A percentile compares a stretch with the other conserved stretches of the same genome.
phyloP scores from a whole-genome alignment of 148 eudicot species.

The Beta vulgaris region DNA sequence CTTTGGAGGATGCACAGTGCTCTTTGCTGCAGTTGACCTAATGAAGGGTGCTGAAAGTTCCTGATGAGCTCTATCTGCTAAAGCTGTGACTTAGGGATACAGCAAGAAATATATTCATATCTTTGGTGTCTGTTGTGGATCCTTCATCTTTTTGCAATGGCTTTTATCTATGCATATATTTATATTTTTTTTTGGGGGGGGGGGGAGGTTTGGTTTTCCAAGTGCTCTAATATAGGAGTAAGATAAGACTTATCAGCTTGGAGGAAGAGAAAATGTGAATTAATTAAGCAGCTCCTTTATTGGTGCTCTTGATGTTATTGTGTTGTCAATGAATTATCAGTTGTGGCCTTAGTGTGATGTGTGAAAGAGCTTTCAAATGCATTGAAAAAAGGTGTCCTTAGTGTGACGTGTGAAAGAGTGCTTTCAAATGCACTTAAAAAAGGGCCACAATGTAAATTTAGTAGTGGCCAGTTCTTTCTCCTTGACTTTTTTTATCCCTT shows the following conservation, averaged over 20 bases:
- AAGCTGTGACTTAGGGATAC: too few relatives aligned
- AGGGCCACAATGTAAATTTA: neutral
- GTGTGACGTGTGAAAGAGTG: neutral
- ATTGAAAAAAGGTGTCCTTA: neutral
- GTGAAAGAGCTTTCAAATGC: neutral
- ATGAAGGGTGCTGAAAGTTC: neutral
- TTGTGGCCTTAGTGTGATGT: neutral
- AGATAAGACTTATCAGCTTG: too few relatives aligned
- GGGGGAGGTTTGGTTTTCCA: too few relatives aligned
- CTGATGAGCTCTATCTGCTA: neutral
- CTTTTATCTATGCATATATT: too few relatives aligned
- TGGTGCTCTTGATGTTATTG: neutral
- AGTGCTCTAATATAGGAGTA: too few relatives aligned
- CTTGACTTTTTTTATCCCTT: neutral
- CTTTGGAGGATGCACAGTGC: neutral
- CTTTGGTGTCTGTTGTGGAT: neutral
- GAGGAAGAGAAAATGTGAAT: too few relatives aligned
- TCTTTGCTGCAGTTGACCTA: too few relatives aligned
- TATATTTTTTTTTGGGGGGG: too few relatives aligned
- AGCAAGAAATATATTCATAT: too few relatives aligned
- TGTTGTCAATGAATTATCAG: neutral
- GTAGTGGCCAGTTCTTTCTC: neutral
- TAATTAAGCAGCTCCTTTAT: neutral
- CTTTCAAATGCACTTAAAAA: neutral
- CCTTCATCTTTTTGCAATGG: neutral